Base-by-base conservation (phyloP, 305 asterid genomes). In the Stenogyne calaminthoides region DNA sequence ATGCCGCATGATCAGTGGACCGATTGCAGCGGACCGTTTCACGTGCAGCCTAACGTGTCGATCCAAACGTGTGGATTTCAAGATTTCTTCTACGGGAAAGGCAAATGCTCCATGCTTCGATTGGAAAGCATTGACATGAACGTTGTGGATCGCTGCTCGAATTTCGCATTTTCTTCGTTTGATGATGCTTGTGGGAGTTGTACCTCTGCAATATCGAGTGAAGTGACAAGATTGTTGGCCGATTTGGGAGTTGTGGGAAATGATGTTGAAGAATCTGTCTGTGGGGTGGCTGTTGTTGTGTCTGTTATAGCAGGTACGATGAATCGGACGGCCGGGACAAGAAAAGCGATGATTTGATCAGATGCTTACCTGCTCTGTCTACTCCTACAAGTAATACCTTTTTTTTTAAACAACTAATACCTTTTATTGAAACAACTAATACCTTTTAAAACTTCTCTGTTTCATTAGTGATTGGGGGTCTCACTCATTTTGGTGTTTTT, bases 181-280 rank as follows among this genome's bases (percentile, higher is more conserved):
- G 87, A 87, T 19, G 60, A 42, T 44, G 77, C 83, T 29, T 87
- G 95, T 69, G 64, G 71, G n/a, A 65, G 65, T 22, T 89, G 95
- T 69, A 69, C 77, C 0, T 9, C 58, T 4, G 86, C 87, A 34
- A 68, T 87, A 36, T 29, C 54, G 6, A 54, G 2, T 12, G 76
- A 72, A 2, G 80, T 75, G 36, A 76, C 71, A 20, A 39, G 8
- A 2, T 27, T 82, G 65, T 14, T 84, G 54, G 14, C n/a, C 39
- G 39, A 56, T 16, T 47, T 80, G 10, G 14, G 19, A 0, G 76
- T 19, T 3, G 37, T 7, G 3, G 60, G 73, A 44, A 70, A 64
- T 54, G 29, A 69, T 34, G 62, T 44, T 3, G 91, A 87, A 44
- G 76, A 64, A 67, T 75, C 73, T 15, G 76, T 75, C 8, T 89